Base-by-base conservation (phyloP, 2,329 filamentous ascomycete species). In the Thermothelomyces thermophilus region DNA sequence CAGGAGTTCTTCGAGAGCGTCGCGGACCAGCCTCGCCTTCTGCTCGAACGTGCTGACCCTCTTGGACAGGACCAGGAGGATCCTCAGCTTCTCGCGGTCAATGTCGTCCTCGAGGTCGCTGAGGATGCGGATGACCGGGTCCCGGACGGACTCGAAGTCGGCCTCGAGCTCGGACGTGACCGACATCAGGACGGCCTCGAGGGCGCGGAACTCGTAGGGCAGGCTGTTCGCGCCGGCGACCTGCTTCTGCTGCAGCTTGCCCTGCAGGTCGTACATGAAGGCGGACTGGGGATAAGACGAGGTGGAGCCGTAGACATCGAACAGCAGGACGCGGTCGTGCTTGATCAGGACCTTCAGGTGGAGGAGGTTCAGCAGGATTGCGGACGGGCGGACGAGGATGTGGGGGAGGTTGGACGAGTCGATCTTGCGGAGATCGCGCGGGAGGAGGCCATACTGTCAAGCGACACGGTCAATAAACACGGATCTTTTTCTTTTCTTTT, bases 201-300 rank as follows among this genome's bases (percentile, higher is more conserved):
- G 79, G 4, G 93, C 93, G 24, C 93, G 86, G 67, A 97, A 95
- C 67, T 98, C 93, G 67, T 98, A 98, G 0, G 93, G 88, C 5
- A 98, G 75, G 2, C 80, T 79, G 31, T 76, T 78, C 14, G 80
- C 76, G n/a, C 72, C 69, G 1, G 76, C 72, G 2, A 72, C 64
- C 52, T 82, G 76, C 66, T 90, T 91, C 63, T 95, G 89, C 56
- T 88, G 84, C 39, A 98, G 74, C 65, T 95, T 95, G 11, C 88
- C 88, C 66, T 97, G 90, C 17, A 98, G 73, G 63, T 97, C 93
- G 69, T 97, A 96, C 82, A 98, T 95, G 71, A 98, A 98, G 13
- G 93, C 82, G 3, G 90, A 95, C 66, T 97, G 93, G 28, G 91
- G 90, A 63, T 96, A 95, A 7, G 60, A 63, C 20, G 60, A 61